phyloP scores from a whole-genome alignment of 257 asterid genomes.

The Scutellaria baicalensis region DNA sequence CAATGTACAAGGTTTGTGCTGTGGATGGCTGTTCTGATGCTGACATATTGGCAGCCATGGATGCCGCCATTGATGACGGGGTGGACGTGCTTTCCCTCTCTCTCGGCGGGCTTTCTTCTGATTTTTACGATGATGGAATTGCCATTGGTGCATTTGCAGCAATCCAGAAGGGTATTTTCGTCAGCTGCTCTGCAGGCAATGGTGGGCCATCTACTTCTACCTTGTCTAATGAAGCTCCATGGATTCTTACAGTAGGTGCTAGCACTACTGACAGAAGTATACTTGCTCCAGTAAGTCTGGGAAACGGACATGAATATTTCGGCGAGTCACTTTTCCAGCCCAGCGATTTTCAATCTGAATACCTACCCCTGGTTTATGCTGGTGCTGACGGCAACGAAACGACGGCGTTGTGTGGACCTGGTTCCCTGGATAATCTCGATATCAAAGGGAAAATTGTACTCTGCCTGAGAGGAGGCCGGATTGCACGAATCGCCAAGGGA shows the following conservation, averaged over 20 bases:
- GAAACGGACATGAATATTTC: constrained; percentile 4
- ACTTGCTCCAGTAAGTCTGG: constrained; percentile 11
- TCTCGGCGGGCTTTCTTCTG: constrained; percentile 17
- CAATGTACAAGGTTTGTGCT: constrained; percentile 34
- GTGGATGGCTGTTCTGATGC: background rate
- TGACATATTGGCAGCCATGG: constrained; percentile 38
- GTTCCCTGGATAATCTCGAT: constrained; percentile 11
- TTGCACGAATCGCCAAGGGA: constrained; percentile 34
- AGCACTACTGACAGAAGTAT: constrained; percentile 32
- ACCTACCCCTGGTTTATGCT: constrained; percentile 19
- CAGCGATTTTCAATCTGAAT: constrained; percentile 1
- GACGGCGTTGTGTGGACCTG: constrained; percentile 20
- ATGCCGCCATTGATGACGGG: constrained; percentile 35
- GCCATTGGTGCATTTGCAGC: constrained; percentile 40
- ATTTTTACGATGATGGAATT: constrained; percentile 20
- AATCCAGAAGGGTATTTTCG: constrained; percentile 35
- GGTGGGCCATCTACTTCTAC: constrained; percentile 20
- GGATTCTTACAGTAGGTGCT: constrained; percentile 41
- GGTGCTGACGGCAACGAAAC: constrained; percentile 18
- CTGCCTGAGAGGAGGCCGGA: constrained; percentile 32
- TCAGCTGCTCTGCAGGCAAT: constrained; percentile 34
- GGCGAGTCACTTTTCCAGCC: constrained; percentile 36
- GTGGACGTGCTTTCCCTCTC: constrained; percentile 38
- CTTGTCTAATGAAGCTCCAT: constrained; percentile 36
- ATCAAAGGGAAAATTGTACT: constrained; percentile 36